Evolutionary conservation across 1,284 basidiomycete species (phyloP), one percentile per base, ranked within the genome.

Genomic region (Ceratobasidium sp.): DNA sequence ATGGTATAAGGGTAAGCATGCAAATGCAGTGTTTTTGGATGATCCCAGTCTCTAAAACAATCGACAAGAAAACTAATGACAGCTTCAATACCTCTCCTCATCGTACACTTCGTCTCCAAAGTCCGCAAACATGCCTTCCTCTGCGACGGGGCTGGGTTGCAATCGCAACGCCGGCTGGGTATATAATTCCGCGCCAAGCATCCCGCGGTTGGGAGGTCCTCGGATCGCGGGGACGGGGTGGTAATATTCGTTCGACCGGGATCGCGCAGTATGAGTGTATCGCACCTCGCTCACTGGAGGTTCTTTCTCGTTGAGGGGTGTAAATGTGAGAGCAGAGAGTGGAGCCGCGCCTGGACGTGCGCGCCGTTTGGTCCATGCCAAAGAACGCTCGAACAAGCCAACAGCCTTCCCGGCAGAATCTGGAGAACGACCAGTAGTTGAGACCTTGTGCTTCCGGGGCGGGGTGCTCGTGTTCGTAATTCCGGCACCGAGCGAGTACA

Each of bases 401-500:
- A n/a, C 29, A 15, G 57, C 29, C 36, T 60, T 9, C 29, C 31
- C 24, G 53, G 15, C 53, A 31, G 14, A n/a, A 29, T 36, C 33
- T 22, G 64, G 33, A 14, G 64, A 47, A 45, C 63, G 47, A 8
- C 48, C 51, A 15, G 66, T 56, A 22, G 41, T 44, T 36, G 66
- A 69, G 36, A 36, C 51, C 36, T 45, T 56, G 11, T 5, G 51
- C 44, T 56, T 56, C 5, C 66, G 51, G 36, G 29, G 31, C 11
- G 66, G 65, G 2, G 17, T 47, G 11, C 54, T 59, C 22, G 67
- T 60, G 29, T 71, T 71, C 8, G 67, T 71, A 45, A 71, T 71
- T n/a, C 67, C 67, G 17, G 67, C 67, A 22, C 67, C 67, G 56
- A 71, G 67, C 67, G 67, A 59, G 44, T 71, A 71, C 27, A 71